Evolutionary conservation across 2,329 filamentous ascomycete genomes (phyloP).

Genomic region (Cercospora zeae-maydis): DNA sequence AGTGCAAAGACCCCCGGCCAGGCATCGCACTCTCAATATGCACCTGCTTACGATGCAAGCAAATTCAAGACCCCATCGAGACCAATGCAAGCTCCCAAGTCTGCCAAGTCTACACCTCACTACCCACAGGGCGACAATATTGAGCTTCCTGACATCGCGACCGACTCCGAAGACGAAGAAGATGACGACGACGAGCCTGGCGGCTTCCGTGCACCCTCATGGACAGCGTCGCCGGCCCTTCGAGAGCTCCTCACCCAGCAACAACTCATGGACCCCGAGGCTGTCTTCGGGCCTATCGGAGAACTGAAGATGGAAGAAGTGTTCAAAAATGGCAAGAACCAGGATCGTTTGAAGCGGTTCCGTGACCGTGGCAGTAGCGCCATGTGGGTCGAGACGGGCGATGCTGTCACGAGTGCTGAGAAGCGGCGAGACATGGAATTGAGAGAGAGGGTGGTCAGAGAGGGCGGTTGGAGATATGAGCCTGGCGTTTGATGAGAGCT

Average conservation of each 20-base stretch:
- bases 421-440: slow-evolving; percentile 75
- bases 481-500: slow-evolving; percentile 16
- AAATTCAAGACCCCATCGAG: slow-evolving; percentile 67
- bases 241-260: slow-evolving; percentile 72
- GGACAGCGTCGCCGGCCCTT: slow-evolving; percentile 86
- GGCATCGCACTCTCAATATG: slow-evolving; percentile 34
- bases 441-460: slow-evolving; percentile 71
- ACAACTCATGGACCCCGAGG: slow-evolving; percentile 77
- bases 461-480: slow-evolving; percentile 78
- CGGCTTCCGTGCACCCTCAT: slow-evolving; percentile 66
- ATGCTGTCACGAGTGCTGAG: slow-evolving; percentile 83
- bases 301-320: slow-evolving; percentile 95
- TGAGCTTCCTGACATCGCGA: slow-evolving; percentile 89
- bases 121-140: slow-evolving; percentile 89
- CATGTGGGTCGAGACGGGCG: slow-evolving; percentile 74
- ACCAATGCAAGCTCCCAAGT: slow-evolving; percentile 49
- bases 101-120: slow-evolving; percentile 71
- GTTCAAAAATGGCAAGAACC: slow-evolving; percentile 71
- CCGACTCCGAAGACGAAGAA: slow-evolving; percentile 87
- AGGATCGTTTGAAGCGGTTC: slow-evolving; percentile 82
- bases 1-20: slow-evolving; percentile 51
- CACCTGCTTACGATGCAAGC: slow-evolving; percentile 17
- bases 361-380: slow-evolving; percentile 87
- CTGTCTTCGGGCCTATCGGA: slow-evolving; percentile 83
- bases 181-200: slow-evolving; percentile 48